Evolutionary conservation across 169 alveolate species (phyloP), one percentile per base, ranked within the genome.

Genomic region (Eimeria tenella): DNA sequence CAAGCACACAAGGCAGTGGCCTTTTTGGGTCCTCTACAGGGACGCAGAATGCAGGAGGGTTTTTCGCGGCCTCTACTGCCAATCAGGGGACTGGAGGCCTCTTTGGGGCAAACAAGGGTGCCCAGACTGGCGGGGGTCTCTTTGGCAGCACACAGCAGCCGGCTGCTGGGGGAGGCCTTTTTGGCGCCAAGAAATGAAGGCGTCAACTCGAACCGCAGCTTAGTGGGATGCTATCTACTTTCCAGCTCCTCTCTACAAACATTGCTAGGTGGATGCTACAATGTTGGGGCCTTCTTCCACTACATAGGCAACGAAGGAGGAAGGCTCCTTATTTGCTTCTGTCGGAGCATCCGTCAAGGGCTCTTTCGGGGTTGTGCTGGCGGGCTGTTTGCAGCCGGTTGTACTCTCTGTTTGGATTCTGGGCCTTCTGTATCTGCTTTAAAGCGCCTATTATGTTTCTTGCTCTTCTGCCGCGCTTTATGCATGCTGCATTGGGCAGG

Each of bases 61-160:
- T 68, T 31, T 68, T 68, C 31, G 79, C 49, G 49, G 79, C 79
- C 79, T 68, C 79, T n/a, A 68, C 17, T 31, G 21, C n/a, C 79
- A 17, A 21, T 10, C 79, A 68, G 49, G 50, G 17, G 10, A 31
- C 79, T 68, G 79, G 79, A 50, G 88, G 88, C 60, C 84, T 74
- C 56, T 74, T 74, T 49, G 84, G 84, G 15, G 60, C 84, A 25
- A 17, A 68, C 79, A 68, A 31, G 79, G 31, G 19, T 58, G 60
- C 58, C 60, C 17, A 42, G n/a, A 21, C 60, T 9, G 56, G 83
- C n/a, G 53, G 83, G 31, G 21, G 83, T 15, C 83, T 42, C 83
- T 73, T 73, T 73, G 83, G 83, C 83, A 73, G 25, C 83, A 19
- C 79, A 4, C 79, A 68, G 79, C 70, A 60, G 70, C 70, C 70